Conservation (phyloP, 495 filamentous ascomycete genomes). For the Ramalina intermedia region DNA sequence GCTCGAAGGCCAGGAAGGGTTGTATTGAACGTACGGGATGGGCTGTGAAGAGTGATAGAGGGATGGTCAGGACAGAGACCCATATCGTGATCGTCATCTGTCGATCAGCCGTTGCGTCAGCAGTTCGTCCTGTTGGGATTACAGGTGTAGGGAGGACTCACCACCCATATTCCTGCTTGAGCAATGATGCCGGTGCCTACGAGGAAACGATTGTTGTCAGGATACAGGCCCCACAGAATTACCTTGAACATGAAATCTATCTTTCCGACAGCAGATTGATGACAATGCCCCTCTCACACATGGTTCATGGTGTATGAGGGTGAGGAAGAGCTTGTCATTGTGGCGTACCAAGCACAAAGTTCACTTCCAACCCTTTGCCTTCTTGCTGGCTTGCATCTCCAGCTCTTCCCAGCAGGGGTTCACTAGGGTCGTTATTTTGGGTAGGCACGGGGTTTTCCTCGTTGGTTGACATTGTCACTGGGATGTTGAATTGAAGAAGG, state of each 20-base stretch:
- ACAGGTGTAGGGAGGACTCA: conserved; percentile 19
- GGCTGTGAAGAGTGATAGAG: conserved; percentile 59
- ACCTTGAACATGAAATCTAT: not conserved
- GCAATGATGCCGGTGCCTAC: conserved; percentile 56
- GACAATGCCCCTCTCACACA: not conserved
- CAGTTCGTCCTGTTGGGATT: not conserved
- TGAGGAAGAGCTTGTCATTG: not conserved
- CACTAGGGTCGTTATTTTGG: conserved; percentile 38
- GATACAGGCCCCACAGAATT: not conserved
- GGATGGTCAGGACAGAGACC: conserved; percentile 52
- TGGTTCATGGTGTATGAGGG: not conserved
- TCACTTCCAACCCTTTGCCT: conserved; percentile 44
- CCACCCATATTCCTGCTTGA: conserved; percentile 52
- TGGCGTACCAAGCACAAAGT: conserved; percentile 59
- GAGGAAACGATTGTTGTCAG: not conserved
- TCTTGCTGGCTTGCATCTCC: conserved; percentile 61
- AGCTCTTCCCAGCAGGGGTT: conserved; percentile 61
- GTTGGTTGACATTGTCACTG: conserved; percentile 40
- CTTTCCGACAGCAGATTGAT: not conserved
- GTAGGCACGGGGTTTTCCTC: conserved; percentile 17
- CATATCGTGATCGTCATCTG: conserved; percentile 62
- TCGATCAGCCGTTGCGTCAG: conserved; percentile 7
- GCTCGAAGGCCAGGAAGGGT: not conserved
- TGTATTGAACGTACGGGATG: conserved; percentile 49
- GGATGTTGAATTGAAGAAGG: conserved; percentile 25